Evolutionary conservation across 768 basidiomycete genomes (phyloP).

Genomic region (Calvatia gigantea): DNA sequence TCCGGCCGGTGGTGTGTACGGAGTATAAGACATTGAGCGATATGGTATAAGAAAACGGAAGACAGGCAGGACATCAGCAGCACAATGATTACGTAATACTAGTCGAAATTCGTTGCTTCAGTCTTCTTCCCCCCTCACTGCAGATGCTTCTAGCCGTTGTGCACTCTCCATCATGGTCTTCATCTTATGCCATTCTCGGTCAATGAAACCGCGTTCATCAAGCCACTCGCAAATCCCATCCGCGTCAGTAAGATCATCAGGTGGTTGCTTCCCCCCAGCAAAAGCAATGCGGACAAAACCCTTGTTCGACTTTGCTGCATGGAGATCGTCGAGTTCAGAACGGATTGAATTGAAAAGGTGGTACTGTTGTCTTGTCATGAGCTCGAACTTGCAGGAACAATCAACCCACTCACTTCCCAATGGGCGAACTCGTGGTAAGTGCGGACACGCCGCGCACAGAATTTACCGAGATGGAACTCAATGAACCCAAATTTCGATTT

Average conservation of each 20-base stretch:
- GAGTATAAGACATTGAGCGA: slow-evolving; percentile 21
- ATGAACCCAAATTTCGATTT: slow-evolving; percentile 10
- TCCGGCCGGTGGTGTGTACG: slow-evolving; percentile 28
- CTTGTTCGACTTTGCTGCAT: slow-evolving; percentile 27
- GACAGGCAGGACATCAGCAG: not conserved
- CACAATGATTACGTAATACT: slow-evolving; percentile 8
- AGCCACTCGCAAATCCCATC: slow-evolving; percentile 83
- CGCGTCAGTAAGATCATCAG: slow-evolving; percentile 65
- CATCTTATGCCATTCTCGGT: slow-evolving; percentile 66
- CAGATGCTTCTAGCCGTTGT: slow-evolving; percentile 52
- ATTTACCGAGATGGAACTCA: slow-evolving; percentile 70
- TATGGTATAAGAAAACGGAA: not conserved
- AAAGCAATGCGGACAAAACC: slow-evolving; percentile 61
- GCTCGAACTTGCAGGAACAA: slow-evolving; percentile 10
- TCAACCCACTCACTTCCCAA: slow-evolving; percentile 65
- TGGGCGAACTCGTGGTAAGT: slow-evolving; percentile 74
- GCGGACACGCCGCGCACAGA: slow-evolving; percentile 66
- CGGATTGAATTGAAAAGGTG: slow-evolving; percentile 57
- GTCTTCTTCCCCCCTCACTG: slow-evolving; percentile 44
- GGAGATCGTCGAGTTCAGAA: slow-evolving; percentile 56
- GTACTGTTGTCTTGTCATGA: slow-evolving; percentile 40
- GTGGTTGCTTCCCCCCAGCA: slow-evolving; percentile 51
- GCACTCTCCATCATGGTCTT: slow-evolving; percentile 75
- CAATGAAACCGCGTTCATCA: slow-evolving; percentile 63
- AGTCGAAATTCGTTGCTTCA: slow-evolving; percentile 2